Evolutionary conservation across 768 basidiomycete genomes (phyloP).

Genomic region (Floccularia luteovirens): DNA sequence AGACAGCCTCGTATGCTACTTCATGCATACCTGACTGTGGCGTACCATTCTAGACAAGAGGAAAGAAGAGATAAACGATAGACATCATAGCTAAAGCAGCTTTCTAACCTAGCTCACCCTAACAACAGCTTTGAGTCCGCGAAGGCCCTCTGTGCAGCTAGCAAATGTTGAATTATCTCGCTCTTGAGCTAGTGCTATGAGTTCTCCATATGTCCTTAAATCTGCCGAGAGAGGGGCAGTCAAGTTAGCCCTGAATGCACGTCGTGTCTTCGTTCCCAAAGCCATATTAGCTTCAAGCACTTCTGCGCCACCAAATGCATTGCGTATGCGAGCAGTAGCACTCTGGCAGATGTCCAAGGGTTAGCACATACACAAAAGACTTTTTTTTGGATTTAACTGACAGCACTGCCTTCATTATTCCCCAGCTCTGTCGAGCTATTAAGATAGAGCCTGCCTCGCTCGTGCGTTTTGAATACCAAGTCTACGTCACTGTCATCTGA

Average conservation of each 20-base stretch:
- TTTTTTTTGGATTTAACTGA: conserved; percentile 33
- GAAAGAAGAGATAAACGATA: conserved; percentile 8
- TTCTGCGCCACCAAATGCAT: conserved; percentile 90
- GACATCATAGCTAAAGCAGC: neutral
- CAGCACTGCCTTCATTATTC: conserved; percentile 90
- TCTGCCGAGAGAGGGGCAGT: conserved; percentile 52
- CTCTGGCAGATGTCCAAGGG: conserved; percentile 32
- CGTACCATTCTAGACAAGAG: conserved; percentile 24
- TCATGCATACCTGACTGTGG: conserved; percentile 53
- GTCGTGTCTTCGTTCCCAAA: conserved; percentile 80
- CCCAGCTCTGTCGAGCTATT: conserved; percentile 89
- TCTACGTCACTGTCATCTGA: conserved; percentile 64
- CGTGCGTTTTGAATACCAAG: conserved; percentile 69
- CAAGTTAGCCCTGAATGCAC: conserved; percentile 69
- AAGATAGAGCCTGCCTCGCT: conserved; percentile 68
- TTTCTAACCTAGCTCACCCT: conserved; percentile 65
- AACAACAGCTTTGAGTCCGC: conserved; percentile 59
- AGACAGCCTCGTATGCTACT: conserved; percentile 74
- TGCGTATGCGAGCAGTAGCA: conserved; percentile 73
- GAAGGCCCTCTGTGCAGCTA: conserved; percentile 56
- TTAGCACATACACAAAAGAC: conserved; percentile 2
- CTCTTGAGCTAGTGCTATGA: conserved; percentile 68
- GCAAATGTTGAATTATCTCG: conserved; percentile 77
- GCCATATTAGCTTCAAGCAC: conserved; percentile 76
- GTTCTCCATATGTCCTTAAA: conserved; percentile 62